phyloP scores from a whole-genome alignment of 164 flowering plant genomes.

The Dillenia suffruticosa region DNA sequence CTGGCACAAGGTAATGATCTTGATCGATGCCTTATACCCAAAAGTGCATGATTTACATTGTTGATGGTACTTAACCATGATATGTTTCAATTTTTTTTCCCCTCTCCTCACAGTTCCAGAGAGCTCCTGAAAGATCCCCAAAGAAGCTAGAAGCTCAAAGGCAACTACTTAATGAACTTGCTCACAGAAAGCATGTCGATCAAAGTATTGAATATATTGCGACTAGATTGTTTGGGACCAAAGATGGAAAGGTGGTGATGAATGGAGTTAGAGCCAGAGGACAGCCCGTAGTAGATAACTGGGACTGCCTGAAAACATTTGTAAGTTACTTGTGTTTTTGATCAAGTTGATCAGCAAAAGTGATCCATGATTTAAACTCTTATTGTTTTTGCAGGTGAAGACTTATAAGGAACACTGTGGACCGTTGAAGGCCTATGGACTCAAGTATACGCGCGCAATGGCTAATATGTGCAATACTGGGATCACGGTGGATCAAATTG shows the following conservation, averaged over 20 bases:
- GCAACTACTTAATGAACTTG: conserved; percentile 23
- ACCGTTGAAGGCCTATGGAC: conserved; percentile 31
- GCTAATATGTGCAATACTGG: conserved; percentile 52
- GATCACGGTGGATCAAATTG: conserved; percentile 24
- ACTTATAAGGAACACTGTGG: conserved; percentile 39
- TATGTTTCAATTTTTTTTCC: neutral
- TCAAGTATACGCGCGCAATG: conserved; percentile 12
- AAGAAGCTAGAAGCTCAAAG: conserved; percentile 29
- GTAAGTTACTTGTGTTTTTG: conserved; percentile 6
- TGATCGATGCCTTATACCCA: neutral
- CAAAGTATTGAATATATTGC: conserved; percentile 18
- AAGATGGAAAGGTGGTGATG: conserved; percentile 17
- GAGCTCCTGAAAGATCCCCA: conserved; percentile 31
- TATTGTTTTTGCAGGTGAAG: conserved; percentile 23
- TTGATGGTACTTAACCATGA: too few relatives aligned
- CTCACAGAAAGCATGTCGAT: conserved; percentile 30
- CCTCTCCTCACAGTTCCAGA: too few relatives aligned
- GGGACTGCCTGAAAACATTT: conserved; percentile 36
- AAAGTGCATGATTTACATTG: too few relatives aligned
- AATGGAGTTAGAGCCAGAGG: conserved; percentile 24
- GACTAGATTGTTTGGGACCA: conserved; percentile 24
- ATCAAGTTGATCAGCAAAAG: neutral
- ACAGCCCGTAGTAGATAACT: conserved; percentile 40
- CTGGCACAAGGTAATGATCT: conserved; percentile 26
- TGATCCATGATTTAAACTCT: neutral